These are phyloP conservation scores for Ambrosiella cleistominuta DNA, from an alignment of 2,329 filamentous ascomycete genomes.

Conservation along the genomic window DNA sequence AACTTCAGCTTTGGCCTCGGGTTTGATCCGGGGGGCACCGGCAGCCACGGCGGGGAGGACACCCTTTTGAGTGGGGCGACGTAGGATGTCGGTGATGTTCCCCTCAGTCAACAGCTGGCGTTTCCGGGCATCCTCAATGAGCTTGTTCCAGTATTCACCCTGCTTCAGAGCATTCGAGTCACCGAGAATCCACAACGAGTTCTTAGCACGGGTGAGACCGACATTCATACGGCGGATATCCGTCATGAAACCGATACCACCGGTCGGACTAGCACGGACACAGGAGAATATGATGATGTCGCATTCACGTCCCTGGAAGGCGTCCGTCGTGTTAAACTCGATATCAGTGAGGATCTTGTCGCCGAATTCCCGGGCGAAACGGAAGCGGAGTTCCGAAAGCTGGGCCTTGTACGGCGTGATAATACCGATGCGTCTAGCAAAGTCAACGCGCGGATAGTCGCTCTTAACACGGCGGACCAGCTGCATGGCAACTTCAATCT, in stretches of 20 bases:
- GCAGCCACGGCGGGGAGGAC: constrained; percentile 15
- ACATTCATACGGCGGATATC: constrained; percentile 99
- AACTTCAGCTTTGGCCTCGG: background rate
- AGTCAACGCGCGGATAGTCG: constrained; percentile 53
- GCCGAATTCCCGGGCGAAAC: constrained; percentile 58
- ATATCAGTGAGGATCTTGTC: constrained; percentile 57
- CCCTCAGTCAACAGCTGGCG: constrained; percentile 63
- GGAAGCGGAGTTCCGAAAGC: constrained; percentile 57
- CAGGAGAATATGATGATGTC: constrained; percentile 99
- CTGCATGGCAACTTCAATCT: constrained; percentile 70
- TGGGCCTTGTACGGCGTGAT: constrained; percentile 98
- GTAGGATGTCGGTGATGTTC: constrained; percentile 33
- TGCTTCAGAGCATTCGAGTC: constrained; percentile 74
- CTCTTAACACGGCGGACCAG: constrained; percentile 63
- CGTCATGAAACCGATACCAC: constrained; percentile 95
- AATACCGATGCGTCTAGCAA: constrained; percentile 76
- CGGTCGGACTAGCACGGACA: constrained; percentile 76
- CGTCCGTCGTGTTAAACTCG: constrained; percentile 98
- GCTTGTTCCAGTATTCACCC: constrained; percentile 75
- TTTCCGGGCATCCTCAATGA: constrained; percentile 64
- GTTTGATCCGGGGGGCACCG: constrained; percentile 1
- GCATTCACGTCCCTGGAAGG: constrained; percentile 90
- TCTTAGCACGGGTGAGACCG: constrained; percentile 89
- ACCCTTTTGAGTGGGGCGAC: constrained; percentile 25
- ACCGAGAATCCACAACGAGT: constrained; percentile 87